These are phyloP conservation scores for Apiospora malaysiana DNA, from an alignment of 2,329 filamentous ascomycete genomes.

Conservation along the genomic window DNA sequence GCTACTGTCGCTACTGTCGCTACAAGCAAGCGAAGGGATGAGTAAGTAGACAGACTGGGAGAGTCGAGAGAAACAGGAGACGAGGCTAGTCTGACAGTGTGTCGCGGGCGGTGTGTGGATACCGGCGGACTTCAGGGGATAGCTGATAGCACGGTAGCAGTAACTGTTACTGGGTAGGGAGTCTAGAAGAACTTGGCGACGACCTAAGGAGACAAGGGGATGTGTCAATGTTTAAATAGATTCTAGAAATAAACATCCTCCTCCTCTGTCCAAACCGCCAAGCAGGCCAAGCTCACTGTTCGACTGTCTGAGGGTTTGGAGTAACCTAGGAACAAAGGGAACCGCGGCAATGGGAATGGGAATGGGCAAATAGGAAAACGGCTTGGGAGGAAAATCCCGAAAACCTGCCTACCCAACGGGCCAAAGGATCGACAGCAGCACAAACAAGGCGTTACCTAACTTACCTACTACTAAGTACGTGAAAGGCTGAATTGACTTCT, in stretches of 20 bases:
- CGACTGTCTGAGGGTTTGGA: not conserved
- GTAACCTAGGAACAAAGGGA: too few relatives aligned
- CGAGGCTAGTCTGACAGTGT: not conserved
- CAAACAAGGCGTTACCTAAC: not conserved
- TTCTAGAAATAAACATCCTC: not conserved
- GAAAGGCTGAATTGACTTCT: not conserved
- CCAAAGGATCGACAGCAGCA: not conserved
- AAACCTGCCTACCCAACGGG: not conserved
- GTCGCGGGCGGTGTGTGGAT: conserved; percentile 10
- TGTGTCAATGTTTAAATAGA: conserved; percentile 18
- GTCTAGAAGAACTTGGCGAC: conserved; percentile 17
- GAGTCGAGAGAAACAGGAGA: not conserved
- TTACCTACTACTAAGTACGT: too few relatives aligned
- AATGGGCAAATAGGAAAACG: too few relatives aligned
- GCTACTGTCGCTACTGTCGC: too few relatives aligned
- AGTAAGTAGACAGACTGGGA: not conserved
- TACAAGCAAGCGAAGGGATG: too few relatives aligned
- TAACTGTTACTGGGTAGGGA: not conserved
- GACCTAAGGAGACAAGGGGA: not conserved
- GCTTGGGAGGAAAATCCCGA: not conserved
- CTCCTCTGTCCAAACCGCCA: not conserved
- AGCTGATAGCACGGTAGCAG: not conserved
- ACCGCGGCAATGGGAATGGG: conserved; percentile 8
- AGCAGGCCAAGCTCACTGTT: not conserved
- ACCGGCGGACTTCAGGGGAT: not conserved